phyloP scores from a whole-genome alignment of 2,329 filamentous ascomycete species.

The Aquanectria penicillioides region DNA sequence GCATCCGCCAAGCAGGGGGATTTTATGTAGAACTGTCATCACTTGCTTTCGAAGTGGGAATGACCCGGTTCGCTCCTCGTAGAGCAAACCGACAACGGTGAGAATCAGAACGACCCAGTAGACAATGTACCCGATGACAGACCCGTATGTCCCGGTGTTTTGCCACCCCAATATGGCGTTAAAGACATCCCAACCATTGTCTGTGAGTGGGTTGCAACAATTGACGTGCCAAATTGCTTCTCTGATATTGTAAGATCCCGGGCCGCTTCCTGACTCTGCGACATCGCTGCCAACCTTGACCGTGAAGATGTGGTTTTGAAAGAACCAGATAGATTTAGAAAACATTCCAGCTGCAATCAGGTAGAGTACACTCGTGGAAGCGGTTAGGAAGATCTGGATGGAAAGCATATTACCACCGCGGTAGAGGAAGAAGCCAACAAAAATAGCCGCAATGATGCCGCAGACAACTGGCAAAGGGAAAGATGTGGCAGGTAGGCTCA shows the following conservation, averaged over 20 bases:
- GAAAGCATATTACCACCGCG: slow-evolving; percentile 43
- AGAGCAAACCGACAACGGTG: slow-evolving; percentile 45
- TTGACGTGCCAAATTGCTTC: slow-evolving; percentile 86
- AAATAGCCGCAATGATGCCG: slow-evolving; percentile 70
- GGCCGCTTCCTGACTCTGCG: slow-evolving; percentile 61
- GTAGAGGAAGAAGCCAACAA: slow-evolving; percentile 77
- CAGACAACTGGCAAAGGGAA: slow-evolving; percentile 78
- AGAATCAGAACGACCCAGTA: slow-evolving; percentile 72
- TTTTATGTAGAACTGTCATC: neutral
- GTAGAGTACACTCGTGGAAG: slow-evolving; percentile 82
- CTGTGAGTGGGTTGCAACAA: slow-evolving; percentile 70
- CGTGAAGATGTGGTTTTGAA: slow-evolving; percentile 69
- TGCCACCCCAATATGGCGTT: slow-evolving; percentile 80
- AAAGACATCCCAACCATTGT: slow-evolving; percentile 78
- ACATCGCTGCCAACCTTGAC: slow-evolving; percentile 65
- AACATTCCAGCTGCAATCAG: slow-evolving; percentile 84
- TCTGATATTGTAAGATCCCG: slow-evolving; percentile 81
- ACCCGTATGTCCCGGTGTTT: slow-evolving; percentile 87
- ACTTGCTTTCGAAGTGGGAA: slow-evolving; percentile 3
- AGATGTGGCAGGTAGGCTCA: slow-evolving; percentile 73
- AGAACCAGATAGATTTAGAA: slow-evolving; percentile 76
- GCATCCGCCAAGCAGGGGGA: neutral
- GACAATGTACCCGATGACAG: slow-evolving; percentile 84
- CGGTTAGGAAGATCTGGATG: slow-evolving; percentile 76
- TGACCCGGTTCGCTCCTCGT: slow-evolving; percentile 17